A percentile compares a stretch with the other conserved stretches of the same genome.
Conservation (phyloP, 2,329 filamentous ascomycete species). For the Pseudogymnoascus sp. region DNA sequence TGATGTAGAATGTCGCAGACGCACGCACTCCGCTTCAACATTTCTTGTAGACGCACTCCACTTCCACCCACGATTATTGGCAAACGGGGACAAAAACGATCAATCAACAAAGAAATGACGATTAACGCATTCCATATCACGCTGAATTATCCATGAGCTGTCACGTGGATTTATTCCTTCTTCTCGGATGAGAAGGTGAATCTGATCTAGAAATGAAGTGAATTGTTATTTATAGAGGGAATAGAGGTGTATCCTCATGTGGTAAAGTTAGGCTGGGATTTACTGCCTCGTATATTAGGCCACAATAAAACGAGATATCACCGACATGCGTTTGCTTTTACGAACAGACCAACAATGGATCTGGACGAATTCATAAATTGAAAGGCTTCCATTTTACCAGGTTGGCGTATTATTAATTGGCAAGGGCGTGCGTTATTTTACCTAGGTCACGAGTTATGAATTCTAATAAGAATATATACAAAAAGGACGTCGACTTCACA, state of each 20-base stretch:
- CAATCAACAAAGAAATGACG: background rate
- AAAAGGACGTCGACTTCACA: conserved; percentile 52
- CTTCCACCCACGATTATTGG: too few species aligned
- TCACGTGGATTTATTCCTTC: background rate
- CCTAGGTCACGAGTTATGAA: background rate
- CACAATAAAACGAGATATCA: background rate
- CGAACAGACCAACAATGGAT: background rate
- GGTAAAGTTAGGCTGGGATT: background rate
- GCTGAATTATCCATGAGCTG: background rate
- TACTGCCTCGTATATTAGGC: background rate
- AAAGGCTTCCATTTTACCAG: background rate
- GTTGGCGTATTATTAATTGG: background rate
- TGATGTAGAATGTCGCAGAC: too few species aligned
- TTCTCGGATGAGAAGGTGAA: background rate
- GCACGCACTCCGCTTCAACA: too few species aligned
- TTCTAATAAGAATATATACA: conserved; percentile 38
- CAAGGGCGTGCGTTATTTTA: too few species aligned
- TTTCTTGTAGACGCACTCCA: too few species aligned
- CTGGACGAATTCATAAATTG: background rate
- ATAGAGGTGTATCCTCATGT: too few species aligned
- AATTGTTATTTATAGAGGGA: too few species aligned
- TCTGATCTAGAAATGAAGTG: too few species aligned
- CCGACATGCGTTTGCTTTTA: background rate
- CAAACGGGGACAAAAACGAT: background rate
- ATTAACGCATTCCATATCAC: background rate